These are phyloP conservation scores for Tympanopsis confertula DNA, from an alignment of 2,329 filamentous ascomycete genomes.

Conservation along the genomic window DNA sequence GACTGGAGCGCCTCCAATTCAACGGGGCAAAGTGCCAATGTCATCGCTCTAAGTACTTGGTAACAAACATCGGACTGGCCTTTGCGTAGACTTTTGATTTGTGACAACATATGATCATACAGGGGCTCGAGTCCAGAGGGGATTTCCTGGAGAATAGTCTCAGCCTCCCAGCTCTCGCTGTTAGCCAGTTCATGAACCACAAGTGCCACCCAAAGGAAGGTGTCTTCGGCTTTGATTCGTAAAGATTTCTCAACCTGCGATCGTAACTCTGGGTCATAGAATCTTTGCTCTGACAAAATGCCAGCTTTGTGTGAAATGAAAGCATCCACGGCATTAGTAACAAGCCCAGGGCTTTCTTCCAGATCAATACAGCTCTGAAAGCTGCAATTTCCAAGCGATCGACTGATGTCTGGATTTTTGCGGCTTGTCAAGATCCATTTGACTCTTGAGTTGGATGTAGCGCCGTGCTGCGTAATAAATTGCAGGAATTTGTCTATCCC, in stretches of 20 bases:
- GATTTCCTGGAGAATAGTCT: too few species aligned
- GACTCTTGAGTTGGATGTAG: slow-evolving; percentile 1
- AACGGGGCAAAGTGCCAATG: too few species aligned
- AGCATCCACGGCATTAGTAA: slow-evolving; percentile 8
- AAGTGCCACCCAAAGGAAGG: slow-evolving; percentile 1
- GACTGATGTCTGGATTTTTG: slow-evolving; percentile 2
- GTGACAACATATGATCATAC: too few species aligned
- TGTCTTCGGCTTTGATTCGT: slow-evolving; percentile 1
- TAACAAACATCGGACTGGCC: too few species aligned
- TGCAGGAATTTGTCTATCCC: neutral
- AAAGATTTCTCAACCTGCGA: slow-evolving; percentile 9
- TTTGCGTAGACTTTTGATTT: too few species aligned
- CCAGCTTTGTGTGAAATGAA: slow-evolving; percentile 10
- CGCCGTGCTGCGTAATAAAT: neutral
- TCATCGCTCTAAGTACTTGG: too few species aligned
- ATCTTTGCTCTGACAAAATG: slow-evolving; percentile 7
- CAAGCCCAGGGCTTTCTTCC: slow-evolving; percentile 8
- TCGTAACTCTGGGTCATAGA: slow-evolving; percentile 8
- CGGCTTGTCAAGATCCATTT: slow-evolving; percentile 9
- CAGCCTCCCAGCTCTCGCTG: too few species aligned
- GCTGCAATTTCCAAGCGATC: slow-evolving; percentile 1
- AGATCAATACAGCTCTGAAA: slow-evolving; percentile 1
- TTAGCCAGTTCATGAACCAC: too few species aligned
- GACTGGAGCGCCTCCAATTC: too few species aligned
- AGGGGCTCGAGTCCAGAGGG: too few species aligned